Percentiles rank a stretch among this genome's conserved stretches.
phyloP scores from a whole-genome alignment of 345 rosid genomes.

The Acer campestre region DNA sequence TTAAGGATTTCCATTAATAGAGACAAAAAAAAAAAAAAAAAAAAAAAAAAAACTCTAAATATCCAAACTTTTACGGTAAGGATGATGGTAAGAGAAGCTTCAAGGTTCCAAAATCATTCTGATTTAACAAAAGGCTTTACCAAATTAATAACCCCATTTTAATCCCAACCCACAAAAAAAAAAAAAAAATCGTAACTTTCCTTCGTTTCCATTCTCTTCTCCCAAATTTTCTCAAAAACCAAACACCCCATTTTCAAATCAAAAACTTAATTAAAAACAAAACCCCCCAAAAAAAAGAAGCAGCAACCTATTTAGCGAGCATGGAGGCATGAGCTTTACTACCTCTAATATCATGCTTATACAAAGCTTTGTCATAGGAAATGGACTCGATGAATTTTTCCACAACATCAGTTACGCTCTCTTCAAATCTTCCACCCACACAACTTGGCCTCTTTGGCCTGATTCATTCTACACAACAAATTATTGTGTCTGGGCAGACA shows the following conservation, averaged over 20 bases:
- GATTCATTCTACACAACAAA: slow-evolving; percentile 44
- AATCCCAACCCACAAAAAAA: background rate
- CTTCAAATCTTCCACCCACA: slow-evolving; percentile 99
- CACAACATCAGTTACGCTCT: slow-evolving; percentile 76
- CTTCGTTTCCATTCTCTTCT: background rate
- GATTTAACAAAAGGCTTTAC: background rate
- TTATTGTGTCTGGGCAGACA: slow-evolving; percentile 29
- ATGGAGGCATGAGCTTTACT: slow-evolving; percentile 95
- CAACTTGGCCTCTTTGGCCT: slow-evolving; percentile 73
- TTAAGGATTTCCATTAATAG: no score
- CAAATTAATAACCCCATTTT: background rate
- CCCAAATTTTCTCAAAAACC: slow-evolving; percentile 5
- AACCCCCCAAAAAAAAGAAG: background rate
- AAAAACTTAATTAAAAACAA: background rate
- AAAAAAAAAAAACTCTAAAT: no score
- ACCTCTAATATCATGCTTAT: slow-evolving; percentile 90
- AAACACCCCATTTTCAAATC: slow-evolving; percentile 2
- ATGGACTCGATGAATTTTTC: slow-evolving; percentile 95
- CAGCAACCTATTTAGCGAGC: slow-evolving; percentile 78
- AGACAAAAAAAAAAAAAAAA: no score
- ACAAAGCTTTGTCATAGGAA: slow-evolving; percentile 79
- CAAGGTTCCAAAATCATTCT: no score
- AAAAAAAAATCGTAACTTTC: background rate
- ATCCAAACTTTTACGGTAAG: no score
- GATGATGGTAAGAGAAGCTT: no score